Percentiles rank a stretch among this genome's conserved stretches.
phyloP scores from a whole-genome alignment of 2,329 filamentous ascomycete genomes.

The Monilinia fructicola region DNA sequence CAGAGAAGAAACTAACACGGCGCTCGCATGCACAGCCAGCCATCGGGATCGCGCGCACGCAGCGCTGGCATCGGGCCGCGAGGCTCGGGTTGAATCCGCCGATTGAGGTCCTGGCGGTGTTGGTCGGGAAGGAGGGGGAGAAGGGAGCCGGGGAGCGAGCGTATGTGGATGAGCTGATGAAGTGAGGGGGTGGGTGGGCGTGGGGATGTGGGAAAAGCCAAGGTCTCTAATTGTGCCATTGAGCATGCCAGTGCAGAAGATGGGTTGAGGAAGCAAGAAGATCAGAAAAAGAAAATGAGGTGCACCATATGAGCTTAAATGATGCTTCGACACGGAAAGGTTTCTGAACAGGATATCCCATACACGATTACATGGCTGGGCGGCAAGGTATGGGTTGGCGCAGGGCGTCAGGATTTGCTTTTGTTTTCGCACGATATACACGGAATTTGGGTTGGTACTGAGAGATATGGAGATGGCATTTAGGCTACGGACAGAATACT shows the following conservation, averaged over 20 bases:
- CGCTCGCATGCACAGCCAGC: constrained; percentile 62
- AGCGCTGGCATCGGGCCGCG: constrained; percentile 86
- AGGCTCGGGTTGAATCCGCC: constrained; percentile 82
- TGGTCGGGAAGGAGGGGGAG: constrained; percentile 47
- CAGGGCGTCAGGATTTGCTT: background rate
- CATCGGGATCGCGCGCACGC: constrained; percentile 76
- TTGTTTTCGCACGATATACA: background rate
- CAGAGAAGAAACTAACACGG: background rate
- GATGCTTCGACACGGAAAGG: background rate
- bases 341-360: background rate
- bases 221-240: too few species aligned
- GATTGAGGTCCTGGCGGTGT: constrained; percentile 82
- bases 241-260: constrained; percentile 36
- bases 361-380: background rate
- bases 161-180: constrained; percentile 69
- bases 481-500: background rate
- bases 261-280: background rate
- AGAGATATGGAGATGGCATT: constrained; percentile 8
- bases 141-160: constrained; percentile 61
- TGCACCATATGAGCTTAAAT: background rate
- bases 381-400: background rate
- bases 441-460: background rate
- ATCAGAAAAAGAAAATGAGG: background rate
- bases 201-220: too few species aligned
- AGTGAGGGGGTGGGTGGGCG: too few species aligned